Evolutionary conservation across 768 basidiomycete species (phyloP), one percentile per base, ranked within the genome.

Genomic region (Kwoniella europaea): DNA sequence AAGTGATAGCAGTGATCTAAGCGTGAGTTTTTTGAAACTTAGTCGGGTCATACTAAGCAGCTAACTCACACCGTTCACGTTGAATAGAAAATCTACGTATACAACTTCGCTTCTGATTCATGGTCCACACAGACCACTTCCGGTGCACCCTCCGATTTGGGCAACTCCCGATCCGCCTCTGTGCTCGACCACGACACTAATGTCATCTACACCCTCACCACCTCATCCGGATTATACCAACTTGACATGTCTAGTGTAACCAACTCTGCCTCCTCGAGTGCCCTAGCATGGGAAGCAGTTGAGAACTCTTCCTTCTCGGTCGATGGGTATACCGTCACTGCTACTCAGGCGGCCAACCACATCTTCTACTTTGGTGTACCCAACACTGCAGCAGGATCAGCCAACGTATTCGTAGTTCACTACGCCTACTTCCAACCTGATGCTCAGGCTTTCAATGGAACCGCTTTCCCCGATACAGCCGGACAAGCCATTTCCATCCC

Each of bases 161-260:
- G 86, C 13, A 70, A 69, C 2, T 87, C 88, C 20, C 90, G 90
- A 76, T 86, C 85, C 1, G 68, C 76, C 29, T 88, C 91, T 29
- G 89, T 96, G 71, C 87, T 98, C 43, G 94, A 98, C 84, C 94
- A 96, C 74, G 94, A 98, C 82, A 98, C 94, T 61, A 94, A 96
- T 72, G 89, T 91, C 70, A 91, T 97, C 85, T 94, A 91, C 91
- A 82, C 73, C 86, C 61, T 79, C 16, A 71, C 76, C 46, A 58
- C 70, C 57, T 67, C 65, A 52, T 70, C 69, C 24, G 71, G 76
- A 64, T 69, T 95, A 2, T 93, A 85, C 76, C 88, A 87, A 55
- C 86, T 96, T 54, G 88, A 94, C 82, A 89, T 96, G 88, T 86
- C 84, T 27, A 74, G 85, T 15, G 85, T 92, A 68, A 91, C 87